A percentile compares a stretch with the other conserved stretches of the same genome.
These are phyloP conservation scores for Aspergillus diversus DNA, from an alignment of 495 filamentous ascomycete species.

Conservation along the genomic window DNA sequence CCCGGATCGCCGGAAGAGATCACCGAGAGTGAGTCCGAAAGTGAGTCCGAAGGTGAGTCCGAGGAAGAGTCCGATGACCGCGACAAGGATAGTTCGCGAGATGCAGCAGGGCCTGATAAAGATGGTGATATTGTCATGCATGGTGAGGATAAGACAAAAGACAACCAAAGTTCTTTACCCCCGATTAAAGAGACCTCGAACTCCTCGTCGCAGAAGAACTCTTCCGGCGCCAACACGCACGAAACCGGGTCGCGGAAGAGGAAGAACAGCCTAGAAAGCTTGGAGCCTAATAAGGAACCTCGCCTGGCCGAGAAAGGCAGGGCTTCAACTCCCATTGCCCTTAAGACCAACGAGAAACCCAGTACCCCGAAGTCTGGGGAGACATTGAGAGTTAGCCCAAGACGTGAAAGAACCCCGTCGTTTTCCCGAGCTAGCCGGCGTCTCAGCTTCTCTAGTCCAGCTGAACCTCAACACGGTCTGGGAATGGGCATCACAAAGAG, in stretches of 20 bases:
- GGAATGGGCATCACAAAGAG: constrained; percentile 39
- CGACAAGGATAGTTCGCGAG: background rate
- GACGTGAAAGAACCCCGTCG: constrained; percentile 22
- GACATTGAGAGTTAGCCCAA: constrained; percentile 21
- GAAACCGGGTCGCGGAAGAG: constrained; percentile 29
- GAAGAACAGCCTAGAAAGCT: constrained; percentile 29
- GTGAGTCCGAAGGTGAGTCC: background rate
- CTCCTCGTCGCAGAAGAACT: background rate
- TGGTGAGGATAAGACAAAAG: background rate
- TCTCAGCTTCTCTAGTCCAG: constrained; percentile 21
- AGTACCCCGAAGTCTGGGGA: background rate
- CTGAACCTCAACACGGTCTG: constrained; percentile 24
- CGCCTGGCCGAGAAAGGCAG: constrained; percentile 24
- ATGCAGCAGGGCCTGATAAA: background rate
- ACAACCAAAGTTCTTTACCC: background rate
- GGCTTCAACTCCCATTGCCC: constrained; percentile 4
- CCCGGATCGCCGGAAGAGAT: background rate
- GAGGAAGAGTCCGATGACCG: constrained; percentile 14
- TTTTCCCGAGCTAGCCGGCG: constrained; percentile 32
- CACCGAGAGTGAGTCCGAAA: constrained; percentile 3
- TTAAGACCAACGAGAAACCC: background rate
- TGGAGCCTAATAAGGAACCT: constrained; percentile 32
- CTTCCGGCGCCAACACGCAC: background rate
- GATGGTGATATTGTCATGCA: constrained; percentile 16
- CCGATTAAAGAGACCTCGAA: background rate